A percentile compares a stretch with the other conserved stretches of the same genome.
These are phyloP conservation scores for Trichoderma koningii DNA, from an alignment of 2,329 filamentous ascomycete species.

Conservation along the genomic window DNA sequence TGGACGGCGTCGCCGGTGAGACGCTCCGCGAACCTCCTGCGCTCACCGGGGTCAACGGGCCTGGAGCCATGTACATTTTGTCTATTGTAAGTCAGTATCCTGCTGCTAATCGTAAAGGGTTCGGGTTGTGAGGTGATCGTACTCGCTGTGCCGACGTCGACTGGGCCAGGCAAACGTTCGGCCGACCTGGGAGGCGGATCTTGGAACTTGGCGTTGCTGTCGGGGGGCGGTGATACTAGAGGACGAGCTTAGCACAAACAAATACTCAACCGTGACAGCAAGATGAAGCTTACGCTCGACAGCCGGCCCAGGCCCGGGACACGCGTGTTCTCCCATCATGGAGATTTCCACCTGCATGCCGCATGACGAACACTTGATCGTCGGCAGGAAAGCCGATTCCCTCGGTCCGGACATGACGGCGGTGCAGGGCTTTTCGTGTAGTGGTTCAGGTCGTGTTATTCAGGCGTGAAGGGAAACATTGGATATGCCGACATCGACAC, in stretches of 20 bases:
- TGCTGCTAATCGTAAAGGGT: not conserved
- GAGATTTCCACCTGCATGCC: conserved; percentile 77
- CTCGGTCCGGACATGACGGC: conserved; percentile 54
- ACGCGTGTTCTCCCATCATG: conserved; percentile 83
- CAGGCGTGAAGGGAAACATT: conserved; percentile 14
- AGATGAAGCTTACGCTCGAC: conserved; percentile 48
- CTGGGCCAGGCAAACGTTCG: conserved; percentile 47
- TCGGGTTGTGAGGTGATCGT: conserved; percentile 34
- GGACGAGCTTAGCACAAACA: conserved; percentile 15
- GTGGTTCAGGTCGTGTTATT: conserved; percentile 11
- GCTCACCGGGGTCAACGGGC: conserved; percentile 65
- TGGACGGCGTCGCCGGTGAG: conserved; percentile 63
- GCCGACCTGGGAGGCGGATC: conserved; percentile 35
- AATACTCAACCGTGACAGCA: not conserved
- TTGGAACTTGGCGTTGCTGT: conserved; percentile 37
- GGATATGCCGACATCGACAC: conserved; percentile 19
- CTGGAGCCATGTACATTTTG: conserved; percentile 55
- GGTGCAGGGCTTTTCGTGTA: conserved; percentile 20
- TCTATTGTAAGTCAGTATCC: conserved; percentile 47
- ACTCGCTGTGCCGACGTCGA: conserved; percentile 59
- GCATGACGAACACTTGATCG: conserved; percentile 86
- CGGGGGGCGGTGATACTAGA: conserved; percentile 45
- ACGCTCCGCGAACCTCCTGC: conserved; percentile 60
- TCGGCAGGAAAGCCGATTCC: conserved; percentile 72
- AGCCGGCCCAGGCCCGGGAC: conserved; percentile 48